Conservation (phyloP, 1,284 basidiomycete genomes). For the Taiwanofungus camphoratus region DNA sequence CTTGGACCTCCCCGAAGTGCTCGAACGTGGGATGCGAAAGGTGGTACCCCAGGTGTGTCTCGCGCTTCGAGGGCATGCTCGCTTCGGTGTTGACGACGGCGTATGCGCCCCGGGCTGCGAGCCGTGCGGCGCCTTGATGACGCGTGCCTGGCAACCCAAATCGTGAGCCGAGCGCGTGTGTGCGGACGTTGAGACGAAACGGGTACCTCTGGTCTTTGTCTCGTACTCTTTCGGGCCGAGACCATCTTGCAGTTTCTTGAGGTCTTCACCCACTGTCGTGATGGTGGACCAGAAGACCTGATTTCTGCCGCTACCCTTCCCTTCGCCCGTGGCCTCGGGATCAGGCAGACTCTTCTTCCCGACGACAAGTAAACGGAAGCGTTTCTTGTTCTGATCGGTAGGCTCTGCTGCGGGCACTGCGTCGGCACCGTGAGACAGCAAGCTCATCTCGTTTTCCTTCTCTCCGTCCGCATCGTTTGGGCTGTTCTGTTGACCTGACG, state of each 20-base stretch:
- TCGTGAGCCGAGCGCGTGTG: neutral
- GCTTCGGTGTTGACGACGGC: slow-evolving; percentile 52
- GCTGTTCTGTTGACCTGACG: slow-evolving; percentile 10
- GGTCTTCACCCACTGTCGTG: slow-evolving; percentile 46
- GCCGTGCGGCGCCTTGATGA: slow-evolving; percentile 48
- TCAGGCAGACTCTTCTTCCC: slow-evolving; percentile 63
- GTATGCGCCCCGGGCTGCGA: slow-evolving; percentile 59
- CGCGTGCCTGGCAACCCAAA: slow-evolving; percentile 36
- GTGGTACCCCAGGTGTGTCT: slow-evolving; percentile 53
- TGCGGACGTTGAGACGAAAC: neutral
- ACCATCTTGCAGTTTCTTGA: slow-evolving; percentile 42
- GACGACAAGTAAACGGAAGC: slow-evolving; percentile 50
- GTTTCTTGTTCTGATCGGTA: slow-evolving; percentile 33
- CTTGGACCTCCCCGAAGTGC: slow-evolving; percentile 45
- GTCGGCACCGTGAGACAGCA: slow-evolving; percentile 39
- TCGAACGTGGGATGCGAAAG: slow-evolving; percentile 45
- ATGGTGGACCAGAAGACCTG: slow-evolving; percentile 54
- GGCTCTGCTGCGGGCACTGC: slow-evolving; percentile 40
- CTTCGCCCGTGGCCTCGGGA: slow-evolving; percentile 31
- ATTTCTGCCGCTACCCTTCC: slow-evolving; percentile 36
- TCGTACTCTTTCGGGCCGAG: slow-evolving; percentile 53
- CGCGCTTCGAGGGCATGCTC: slow-evolving; percentile 36
- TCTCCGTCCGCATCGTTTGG: slow-evolving; percentile 19
- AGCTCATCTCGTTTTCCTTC: slow-evolving; percentile 33
- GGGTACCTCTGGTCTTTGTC: slow-evolving; percentile 55